A percentile compares a stretch with the other conserved stretches of the same genome.
phyloP scores from a whole-genome alignment of 2,329 filamentous ascomycete genomes.

The Nemania sp. region DNA sequence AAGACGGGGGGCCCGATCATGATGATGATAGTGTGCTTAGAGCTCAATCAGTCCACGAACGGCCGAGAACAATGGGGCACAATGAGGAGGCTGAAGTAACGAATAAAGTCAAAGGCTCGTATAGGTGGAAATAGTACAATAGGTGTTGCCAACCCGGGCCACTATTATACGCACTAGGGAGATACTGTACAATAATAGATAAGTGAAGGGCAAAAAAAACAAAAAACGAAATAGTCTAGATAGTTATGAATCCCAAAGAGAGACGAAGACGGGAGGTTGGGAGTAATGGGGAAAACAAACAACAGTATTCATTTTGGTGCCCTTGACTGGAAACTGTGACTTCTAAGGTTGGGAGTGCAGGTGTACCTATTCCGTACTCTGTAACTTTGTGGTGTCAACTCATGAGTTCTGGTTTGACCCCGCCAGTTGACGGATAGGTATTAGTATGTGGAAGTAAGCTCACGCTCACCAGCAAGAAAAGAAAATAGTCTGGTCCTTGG shows the following conservation, averaged over 20 bases:
- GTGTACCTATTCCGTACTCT: too few relatives aligned
- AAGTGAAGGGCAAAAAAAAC: background rate
- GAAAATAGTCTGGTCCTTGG: slow-evolving; percentile 3
- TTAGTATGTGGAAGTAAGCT: too few relatives aligned
- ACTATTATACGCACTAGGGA: slow-evolving; percentile 5
- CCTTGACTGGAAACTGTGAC: background rate
- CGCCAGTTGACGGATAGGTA: background rate
- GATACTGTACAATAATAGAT: background rate
- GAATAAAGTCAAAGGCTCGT: slow-evolving; percentile 20
- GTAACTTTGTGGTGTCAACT: slow-evolving; percentile 7
- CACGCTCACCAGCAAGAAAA: background rate
- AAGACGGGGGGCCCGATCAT: slow-evolving; percentile 13
- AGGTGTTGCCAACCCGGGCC: background rate
- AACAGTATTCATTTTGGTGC: background rate
- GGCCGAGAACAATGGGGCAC: slow-evolving; percentile 21
- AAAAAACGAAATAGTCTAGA: slow-evolving; percentile 3
- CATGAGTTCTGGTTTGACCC: background rate
- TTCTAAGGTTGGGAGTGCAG: background rate
- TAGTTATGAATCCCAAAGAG: background rate
- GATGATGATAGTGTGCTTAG: slow-evolving; percentile 11
- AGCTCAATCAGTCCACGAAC: background rate
- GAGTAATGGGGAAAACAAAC: background rate
- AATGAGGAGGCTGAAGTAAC: slow-evolving; percentile 19
- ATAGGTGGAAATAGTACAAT: slow-evolving; percentile 16
- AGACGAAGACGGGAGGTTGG: slow-evolving; percentile 4